Evolutionary conservation across 306 rosid genomes (phyloP).

Genomic region (Carpinus fangiana): DNA sequence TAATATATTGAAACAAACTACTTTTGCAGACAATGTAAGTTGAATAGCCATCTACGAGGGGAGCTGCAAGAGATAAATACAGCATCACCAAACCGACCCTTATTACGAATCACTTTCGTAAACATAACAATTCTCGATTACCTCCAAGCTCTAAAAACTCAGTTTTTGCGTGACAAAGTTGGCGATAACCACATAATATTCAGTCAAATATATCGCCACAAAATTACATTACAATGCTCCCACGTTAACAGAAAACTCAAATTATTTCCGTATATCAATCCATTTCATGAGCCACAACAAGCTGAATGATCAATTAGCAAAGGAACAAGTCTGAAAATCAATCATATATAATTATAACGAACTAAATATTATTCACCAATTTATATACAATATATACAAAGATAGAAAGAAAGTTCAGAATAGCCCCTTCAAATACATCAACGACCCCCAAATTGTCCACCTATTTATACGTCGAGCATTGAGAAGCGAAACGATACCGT

Average conservation of each 20-base stretch:
- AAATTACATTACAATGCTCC: background rate
- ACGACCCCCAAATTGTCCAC: slow-evolving; percentile 3
- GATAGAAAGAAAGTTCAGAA: slow-evolving; percentile 4
- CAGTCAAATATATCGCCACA: too few relatives aligned
- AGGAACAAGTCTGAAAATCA: background rate
- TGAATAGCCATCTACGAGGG: background rate
- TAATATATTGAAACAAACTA: background rate
- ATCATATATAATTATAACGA: background rate
- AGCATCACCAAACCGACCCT: background rate
- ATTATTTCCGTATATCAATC: background rate
- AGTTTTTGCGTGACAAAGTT: too few relatives aligned
- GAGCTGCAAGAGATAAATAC: background rate
- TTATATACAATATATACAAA: slow-evolving; percentile 22
- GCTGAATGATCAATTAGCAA: background rate
- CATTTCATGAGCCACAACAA: background rate
- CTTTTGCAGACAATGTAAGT: background rate
- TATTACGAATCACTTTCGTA: background rate
- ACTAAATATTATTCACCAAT: background rate
- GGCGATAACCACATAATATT: too few relatives aligned
- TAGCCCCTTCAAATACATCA: background rate
- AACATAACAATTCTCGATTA: background rate
- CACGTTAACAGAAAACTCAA: background rate
- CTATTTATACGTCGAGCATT: slow-evolving; percentile 7
- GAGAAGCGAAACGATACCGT: slow-evolving; percentile 21
- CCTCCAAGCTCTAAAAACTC: too few relatives aligned